These are phyloP conservation scores for Cercospora janseana DNA, from an alignment of 2,329 filamentous ascomycete genomes.

Conservation along the genomic window DNA sequence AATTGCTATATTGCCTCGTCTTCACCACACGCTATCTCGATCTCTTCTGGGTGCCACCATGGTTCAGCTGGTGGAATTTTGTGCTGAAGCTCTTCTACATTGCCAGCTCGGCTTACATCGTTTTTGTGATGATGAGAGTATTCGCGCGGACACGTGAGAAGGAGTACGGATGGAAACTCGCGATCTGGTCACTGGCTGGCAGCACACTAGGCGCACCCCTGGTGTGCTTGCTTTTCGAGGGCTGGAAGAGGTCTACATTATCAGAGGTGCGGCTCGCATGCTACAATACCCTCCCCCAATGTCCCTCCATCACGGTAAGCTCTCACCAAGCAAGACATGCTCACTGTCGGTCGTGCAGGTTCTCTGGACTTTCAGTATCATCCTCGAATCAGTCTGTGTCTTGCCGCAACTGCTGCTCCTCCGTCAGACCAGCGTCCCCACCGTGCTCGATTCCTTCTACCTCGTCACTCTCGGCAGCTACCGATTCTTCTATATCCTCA, in stretches of 20 bases:
- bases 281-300: background rate
- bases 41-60: constrained; percentile 48
- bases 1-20: constrained; percentile 80
- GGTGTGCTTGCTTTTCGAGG: constrained; percentile 66
- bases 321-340: too few species aligned
- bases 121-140: constrained; percentile 81
- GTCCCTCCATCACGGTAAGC: background rate
- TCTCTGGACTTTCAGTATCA: constrained; percentile 83
- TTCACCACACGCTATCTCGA: constrained; percentile 87
- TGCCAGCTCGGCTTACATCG: constrained; percentile 76
- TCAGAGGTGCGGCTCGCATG: constrained; percentile 24
- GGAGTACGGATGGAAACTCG: constrained; percentile 92
- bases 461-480: constrained; percentile 84
- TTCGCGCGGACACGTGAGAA: constrained; percentile 85
- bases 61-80: constrained; percentile 63
- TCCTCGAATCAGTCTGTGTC: constrained; percentile 87
- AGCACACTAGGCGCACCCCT: constrained; percentile 69
- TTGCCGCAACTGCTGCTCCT: constrained; percentile 88
- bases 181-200: constrained; percentile 64
- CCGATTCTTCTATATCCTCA: constrained; percentile 83
- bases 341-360: constrained; percentile 51
- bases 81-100: constrained; percentile 90
- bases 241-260: constrained; percentile 27
- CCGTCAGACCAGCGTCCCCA: constrained; percentile 91
- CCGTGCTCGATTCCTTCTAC: constrained; percentile 96